These are phyloP conservation scores for Paraphaeosphaeria minitans DNA, from an alignment of 2,329 filamentous ascomycete genomes.

Conservation along the genomic window DNA sequence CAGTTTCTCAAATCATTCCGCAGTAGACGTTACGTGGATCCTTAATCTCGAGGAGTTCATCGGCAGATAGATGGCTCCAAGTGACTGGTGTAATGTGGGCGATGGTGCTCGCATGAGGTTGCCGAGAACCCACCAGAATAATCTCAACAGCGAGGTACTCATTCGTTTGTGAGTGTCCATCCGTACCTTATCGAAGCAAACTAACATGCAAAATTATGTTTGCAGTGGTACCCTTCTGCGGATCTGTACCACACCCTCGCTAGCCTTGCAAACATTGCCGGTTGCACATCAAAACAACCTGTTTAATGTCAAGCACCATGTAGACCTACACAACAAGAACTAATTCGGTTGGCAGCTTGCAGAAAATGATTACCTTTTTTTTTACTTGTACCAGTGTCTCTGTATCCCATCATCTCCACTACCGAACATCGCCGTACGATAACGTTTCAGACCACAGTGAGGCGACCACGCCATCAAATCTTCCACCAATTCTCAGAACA, in stretches of 20 bases:
- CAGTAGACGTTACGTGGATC: too few relatives aligned
- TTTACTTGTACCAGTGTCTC: not conserved
- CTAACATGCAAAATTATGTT: conserved; percentile 51
- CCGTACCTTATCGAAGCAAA: too few relatives aligned
- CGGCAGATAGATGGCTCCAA: conserved; percentile 51
- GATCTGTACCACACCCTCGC: conserved; percentile 64
- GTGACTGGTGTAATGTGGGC: conserved; percentile 66
- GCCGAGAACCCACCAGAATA: conserved; percentile 61
- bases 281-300: conserved; percentile 53
- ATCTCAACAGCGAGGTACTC: conserved; percentile 23
- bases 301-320: not conserved
- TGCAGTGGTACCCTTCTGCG: conserved; percentile 63
- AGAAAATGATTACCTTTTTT: not conserved
- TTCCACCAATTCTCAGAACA: not conserved
- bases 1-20: conserved; percentile 62
- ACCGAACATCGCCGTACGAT: not conserved
- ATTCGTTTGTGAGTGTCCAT: too few relatives aligned
- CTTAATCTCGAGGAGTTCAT: too few relatives aligned
- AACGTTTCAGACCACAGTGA: not conserved
- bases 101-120: conserved; percentile 67
- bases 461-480: not conserved
- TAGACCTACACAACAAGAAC: not conserved
- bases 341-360: not conserved
- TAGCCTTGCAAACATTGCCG: conserved; percentile 69
- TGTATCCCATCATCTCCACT: not conserved